phyloP scores from a whole-genome alignment of 1,284 basidiomycete genomes.

The Papiliotrema flavescens region DNA sequence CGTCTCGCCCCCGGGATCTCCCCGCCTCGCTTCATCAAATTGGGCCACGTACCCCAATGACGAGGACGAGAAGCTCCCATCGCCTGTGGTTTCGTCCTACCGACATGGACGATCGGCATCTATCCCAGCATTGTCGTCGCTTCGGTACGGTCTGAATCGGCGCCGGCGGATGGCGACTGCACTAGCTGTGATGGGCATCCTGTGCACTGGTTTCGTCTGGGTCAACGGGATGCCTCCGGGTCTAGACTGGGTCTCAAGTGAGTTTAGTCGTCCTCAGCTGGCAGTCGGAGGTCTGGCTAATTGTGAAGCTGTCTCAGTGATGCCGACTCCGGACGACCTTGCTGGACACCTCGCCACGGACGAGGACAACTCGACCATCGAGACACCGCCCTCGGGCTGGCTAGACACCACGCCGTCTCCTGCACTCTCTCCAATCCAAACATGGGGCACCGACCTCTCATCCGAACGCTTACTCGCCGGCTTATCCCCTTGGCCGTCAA shows the following conservation, averaged over 20 bases:
- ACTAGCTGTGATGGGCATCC: background rate
- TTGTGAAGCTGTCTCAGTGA: background rate
- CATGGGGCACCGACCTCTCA: constrained; percentile 27
- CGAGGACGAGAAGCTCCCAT: too few species aligned
- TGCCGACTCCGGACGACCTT: background rate
- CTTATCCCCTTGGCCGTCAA: constrained; percentile 24
- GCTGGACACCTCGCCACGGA: background rate
- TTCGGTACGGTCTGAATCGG: too few species aligned
- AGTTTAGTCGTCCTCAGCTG: background rate
- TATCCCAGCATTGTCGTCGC: too few species aligned
- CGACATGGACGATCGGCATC: too few species aligned
- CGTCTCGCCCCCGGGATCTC: too few species aligned
- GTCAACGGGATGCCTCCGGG: background rate
- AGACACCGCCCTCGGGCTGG: background rate
- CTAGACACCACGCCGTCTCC: background rate
- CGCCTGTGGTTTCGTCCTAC: too few species aligned
- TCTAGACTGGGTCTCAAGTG: background rate
- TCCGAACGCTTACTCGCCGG: constrained; percentile 19
- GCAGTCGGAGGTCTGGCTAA: background rate
- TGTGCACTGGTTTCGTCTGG: background rate
- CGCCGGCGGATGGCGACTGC: background rate
- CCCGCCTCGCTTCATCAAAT: too few species aligned
- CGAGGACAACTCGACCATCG: background rate
- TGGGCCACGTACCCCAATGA: too few species aligned
- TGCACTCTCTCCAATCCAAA: constrained; percentile 4